Conservation (phyloP, 106 monocot genomes). For the Narthecium ossifragum region DNA sequence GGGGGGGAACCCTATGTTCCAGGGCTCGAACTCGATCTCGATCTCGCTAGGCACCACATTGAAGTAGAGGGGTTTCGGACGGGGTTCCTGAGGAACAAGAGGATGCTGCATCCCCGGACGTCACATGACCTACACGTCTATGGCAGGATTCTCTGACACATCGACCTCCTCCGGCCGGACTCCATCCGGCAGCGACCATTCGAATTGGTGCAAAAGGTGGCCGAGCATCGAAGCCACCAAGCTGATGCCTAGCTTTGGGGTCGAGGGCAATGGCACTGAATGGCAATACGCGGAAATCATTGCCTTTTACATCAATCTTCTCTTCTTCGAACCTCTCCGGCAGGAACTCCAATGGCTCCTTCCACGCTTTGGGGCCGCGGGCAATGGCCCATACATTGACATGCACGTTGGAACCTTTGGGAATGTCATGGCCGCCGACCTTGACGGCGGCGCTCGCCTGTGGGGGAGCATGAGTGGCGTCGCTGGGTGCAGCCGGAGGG, state of each 20-base stretch:
- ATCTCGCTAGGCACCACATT: too few species aligned
- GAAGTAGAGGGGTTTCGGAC: too few species aligned
- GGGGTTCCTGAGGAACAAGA: too few species aligned
- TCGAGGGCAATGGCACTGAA: constrained; percentile 90
- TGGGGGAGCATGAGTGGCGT: constrained; percentile 96
- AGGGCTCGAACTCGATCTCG: too few species aligned
- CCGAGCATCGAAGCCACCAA: constrained; percentile 85
- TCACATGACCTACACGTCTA: too few species aligned
- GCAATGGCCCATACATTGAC: constrained; percentile 95
- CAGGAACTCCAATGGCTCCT: constrained; percentile 55
- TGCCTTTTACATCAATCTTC: constrained; percentile 78
- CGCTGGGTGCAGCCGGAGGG: constrained; percentile 86
- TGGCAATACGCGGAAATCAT: constrained; percentile 78
- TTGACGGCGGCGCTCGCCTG: constrained; percentile 52
- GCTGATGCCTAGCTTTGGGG: constrained; percentile 84
- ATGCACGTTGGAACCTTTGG: constrained; percentile 65
- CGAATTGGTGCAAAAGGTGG: constrained; percentile 83
- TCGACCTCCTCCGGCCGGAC: constrained; percentile 47
- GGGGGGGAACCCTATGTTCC: too few species aligned
- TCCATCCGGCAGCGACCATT: constrained; percentile 65
- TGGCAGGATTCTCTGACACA: constrained; percentile 77
- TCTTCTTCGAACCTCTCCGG: constrained; percentile 84
- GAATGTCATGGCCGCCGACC: constrained; percentile 77
- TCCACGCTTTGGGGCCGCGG: constrained; percentile 69
- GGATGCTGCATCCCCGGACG: too few species aligned